phyloP scores from a whole-genome alignment of 768 basidiomycete genomes.

The Termitomyces sp. region DNA sequence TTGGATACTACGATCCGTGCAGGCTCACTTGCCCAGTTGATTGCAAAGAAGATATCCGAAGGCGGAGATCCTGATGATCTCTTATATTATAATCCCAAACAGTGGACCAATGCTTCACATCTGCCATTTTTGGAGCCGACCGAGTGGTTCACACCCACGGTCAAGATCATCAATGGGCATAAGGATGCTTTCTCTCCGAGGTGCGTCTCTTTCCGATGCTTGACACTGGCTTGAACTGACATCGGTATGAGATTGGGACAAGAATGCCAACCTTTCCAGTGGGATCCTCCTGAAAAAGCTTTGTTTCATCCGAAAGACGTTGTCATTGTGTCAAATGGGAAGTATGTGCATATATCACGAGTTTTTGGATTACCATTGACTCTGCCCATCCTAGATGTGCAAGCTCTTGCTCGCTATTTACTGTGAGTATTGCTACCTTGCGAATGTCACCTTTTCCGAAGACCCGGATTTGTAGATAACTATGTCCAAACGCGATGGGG shows the following conservation, averaged over 20 bases:
- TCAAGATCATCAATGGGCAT: slow-evolving; percentile 43
- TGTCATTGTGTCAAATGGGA: slow-evolving; percentile 54
- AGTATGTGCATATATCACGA: slow-evolving; percentile 26
- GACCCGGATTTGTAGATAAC: slow-evolving; percentile 39
- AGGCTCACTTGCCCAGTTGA: slow-evolving; percentile 44
- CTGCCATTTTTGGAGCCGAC: slow-evolving; percentile 34
- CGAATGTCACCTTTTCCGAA: background rate
- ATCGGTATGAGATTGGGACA: slow-evolving; percentile 35
- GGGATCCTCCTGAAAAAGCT: slow-evolving; percentile 34
- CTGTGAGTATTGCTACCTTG: slow-evolving; percentile 23
- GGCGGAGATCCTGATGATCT: slow-evolving; percentile 41
- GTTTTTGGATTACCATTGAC: background rate
- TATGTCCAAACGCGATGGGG: slow-evolving; percentile 57
- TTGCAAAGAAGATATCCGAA: slow-evolving; percentile 39
- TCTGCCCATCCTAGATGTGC: slow-evolving; percentile 31
- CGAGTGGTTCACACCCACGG: slow-evolving; percentile 44
- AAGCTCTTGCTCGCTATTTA: slow-evolving; percentile 45
- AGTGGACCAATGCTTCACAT: slow-evolving; percentile 47
- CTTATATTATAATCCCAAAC: slow-evolving; percentile 45
- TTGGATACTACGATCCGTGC: slow-evolving; percentile 48
- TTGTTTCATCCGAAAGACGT: slow-evolving; percentile 48
- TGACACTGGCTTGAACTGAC: background rate
- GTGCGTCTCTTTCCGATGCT: slow-evolving; percentile 17
- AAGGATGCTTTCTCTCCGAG: slow-evolving; percentile 49
- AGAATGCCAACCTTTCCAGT: slow-evolving; percentile 37